A percentile compares a stretch with the other conserved stretches of the same genome.
Conservation (phyloP, 176 grass and related monocot species). For the Metroxylon sagu region DNA sequence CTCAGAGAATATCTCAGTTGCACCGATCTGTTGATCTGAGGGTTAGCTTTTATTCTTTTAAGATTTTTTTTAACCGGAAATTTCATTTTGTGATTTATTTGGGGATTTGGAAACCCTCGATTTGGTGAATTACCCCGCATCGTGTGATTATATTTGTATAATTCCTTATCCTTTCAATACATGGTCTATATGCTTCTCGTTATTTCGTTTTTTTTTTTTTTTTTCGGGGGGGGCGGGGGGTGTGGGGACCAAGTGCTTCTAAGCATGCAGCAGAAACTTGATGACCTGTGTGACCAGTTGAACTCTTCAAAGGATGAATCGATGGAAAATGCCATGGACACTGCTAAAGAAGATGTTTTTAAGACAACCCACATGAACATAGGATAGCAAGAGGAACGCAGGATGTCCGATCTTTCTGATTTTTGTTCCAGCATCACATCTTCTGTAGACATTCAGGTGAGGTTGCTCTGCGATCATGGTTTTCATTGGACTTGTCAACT, state of each 20-base stretch:
- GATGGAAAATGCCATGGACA: slow-evolving; percentile 20
- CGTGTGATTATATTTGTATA: too few species aligned
- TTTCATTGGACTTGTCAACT: too few species aligned
- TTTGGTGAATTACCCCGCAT: too few species aligned
- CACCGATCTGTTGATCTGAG: slow-evolving; percentile 51
- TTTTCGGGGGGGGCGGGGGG: too few species aligned
- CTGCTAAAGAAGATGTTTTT: slow-evolving; percentile 17
- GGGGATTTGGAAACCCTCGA: too few species aligned
- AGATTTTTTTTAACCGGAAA: too few species aligned
- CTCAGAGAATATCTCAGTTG: slow-evolving; percentile 52
- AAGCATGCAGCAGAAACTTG: slow-evolving; percentile 88
- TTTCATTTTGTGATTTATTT: too few species aligned
- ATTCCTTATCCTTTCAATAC: too few species aligned
- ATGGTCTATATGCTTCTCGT: too few species aligned
- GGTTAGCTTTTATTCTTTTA: slow-evolving; percentile 23
- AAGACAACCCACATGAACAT: slow-evolving; percentile 24
- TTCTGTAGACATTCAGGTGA: slow-evolving; percentile 61
- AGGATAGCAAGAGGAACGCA: slow-evolving; percentile 60
- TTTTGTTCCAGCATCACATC: slow-evolving; percentile 82
- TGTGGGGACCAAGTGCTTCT: slow-evolving; percentile 51
- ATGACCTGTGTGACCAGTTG: slow-evolving; percentile 58
- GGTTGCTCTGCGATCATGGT: too few species aligned
- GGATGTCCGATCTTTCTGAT: slow-evolving; percentile 89
- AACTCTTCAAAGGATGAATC: slow-evolving; percentile 44
- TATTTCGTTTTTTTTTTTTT: too few species aligned